Percentiles rank a stretch among this genome's conserved stretches.
Evolutionary conservation across 768 basidiomycete genomes (phyloP).

Genomic region (Daedaleopsis nitida): DNA sequence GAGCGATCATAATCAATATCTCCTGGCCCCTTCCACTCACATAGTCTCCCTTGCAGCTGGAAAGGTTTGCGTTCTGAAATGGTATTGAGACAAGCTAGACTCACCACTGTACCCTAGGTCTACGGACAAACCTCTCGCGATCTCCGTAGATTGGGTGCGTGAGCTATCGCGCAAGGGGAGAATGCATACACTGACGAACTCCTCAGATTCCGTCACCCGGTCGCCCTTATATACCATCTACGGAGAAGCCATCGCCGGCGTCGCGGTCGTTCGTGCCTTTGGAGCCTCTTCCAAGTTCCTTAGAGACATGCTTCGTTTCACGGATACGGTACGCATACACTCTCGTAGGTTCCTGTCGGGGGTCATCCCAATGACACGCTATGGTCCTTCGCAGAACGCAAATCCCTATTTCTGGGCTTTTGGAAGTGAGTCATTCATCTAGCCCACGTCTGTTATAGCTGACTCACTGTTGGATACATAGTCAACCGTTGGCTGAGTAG

Average conservation of each 20-base stretch:
- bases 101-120: slow-evolving; percentile 52
- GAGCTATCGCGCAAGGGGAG: slow-evolving; percentile 17
- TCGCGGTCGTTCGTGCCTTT: slow-evolving; percentile 72
- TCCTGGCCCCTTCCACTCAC: background rate
- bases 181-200: slow-evolving; percentile 13
- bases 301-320: slow-evolving; percentile 79
- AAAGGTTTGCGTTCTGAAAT: slow-evolving; percentile 46
- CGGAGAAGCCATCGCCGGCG: slow-evolving; percentile 54
- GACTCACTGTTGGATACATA: slow-evolving; percentile 32
- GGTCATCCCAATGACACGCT: slow-evolving; percentile 9
- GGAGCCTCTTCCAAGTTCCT: slow-evolving; percentile 87
- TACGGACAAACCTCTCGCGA: slow-evolving; percentile 88
- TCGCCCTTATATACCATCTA: slow-evolving; percentile 55
- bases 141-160: slow-evolving; percentile 73
- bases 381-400: slow-evolving; percentile 41
- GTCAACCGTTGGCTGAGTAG: slow-evolving; percentile 91
- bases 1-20: slow-evolving; percentile 22
- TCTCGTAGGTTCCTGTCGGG: slow-evolving; percentile 1
- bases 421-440: slow-evolving; percentile 54
- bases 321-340: slow-evolving; percentile 76
- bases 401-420: slow-evolving; percentile 92
- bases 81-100: slow-evolving; percentile 81
- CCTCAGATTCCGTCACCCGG: slow-evolving; percentile 43
- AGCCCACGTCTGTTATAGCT: background rate
- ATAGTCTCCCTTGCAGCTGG: slow-evolving; percentile 43